Evolutionary conservation across 1,139 yeast species (phyloP), one percentile per base, ranked within the genome.

Genomic region (Pichia sp.): DNA sequence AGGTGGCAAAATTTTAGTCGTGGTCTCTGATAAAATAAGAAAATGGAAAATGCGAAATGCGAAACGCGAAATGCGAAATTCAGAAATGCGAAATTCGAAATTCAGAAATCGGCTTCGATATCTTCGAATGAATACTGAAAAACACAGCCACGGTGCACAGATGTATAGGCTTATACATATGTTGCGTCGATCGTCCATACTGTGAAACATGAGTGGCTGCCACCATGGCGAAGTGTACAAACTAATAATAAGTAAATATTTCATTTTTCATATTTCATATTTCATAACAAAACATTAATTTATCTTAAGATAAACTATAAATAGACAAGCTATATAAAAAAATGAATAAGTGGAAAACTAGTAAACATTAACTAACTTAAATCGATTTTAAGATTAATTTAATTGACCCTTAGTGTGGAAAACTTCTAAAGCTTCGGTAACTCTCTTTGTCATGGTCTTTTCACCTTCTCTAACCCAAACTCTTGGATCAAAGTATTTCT

Each of bases 381-480:
- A 22, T 22, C 25, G 4, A 22, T 22, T 22, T 22, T 3, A 22
- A 22, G 4, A 22, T 22, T 22, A 41, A 6, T 46, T n/a, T 43
- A 54, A 52, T 54, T 52, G 53, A 34, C 49, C 49, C 27, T 79
- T 76, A 67, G 95, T 77, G 80, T 84, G 91, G 96, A 93, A 93
- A 71, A 87, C 78, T 52, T 76, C 79, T 72, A 93, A 81, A 69
- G 96, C 95, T 73, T 84, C 86, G 60, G 84, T 63, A 69, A 95
- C 80, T 83, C 97, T 88, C 64, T 74, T 76, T 63, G 83, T 66
- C 98, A 93, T 93, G 73, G 98, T 90, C 91, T 90, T 89, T 81
- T 93, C 99, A 81, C 99, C 99, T 77, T 91, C 98, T 83, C 99
- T 91, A 65, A 93, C 97, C 99, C 99, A 93, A 75, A 91, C 98